These are phyloP conservation scores for Hericium coralloides DNA, from an alignment of 768 basidiomycete species.

Conservation along the genomic window DNA sequence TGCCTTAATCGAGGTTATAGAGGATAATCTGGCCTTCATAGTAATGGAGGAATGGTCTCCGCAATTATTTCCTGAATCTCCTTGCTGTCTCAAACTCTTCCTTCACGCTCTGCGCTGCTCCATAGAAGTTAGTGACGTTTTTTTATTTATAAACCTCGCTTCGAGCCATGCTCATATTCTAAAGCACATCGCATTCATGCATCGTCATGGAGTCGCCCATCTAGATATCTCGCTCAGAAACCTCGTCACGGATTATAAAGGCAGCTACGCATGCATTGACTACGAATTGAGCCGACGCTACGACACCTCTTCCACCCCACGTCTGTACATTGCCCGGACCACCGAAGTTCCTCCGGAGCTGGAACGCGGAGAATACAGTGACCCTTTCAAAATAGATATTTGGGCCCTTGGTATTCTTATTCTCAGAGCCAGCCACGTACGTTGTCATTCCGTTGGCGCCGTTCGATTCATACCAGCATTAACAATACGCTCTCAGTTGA, in stretches of 20 bases:
- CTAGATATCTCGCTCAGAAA: conserved; percentile 59
- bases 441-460: background rate
- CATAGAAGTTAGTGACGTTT: conserved; percentile 43
- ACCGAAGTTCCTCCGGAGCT: conserved; percentile 70
- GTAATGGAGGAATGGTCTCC: conserved; percentile 80
- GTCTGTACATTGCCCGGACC: conserved; percentile 37
- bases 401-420: conserved; percentile 65
- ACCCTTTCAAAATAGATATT: conserved; percentile 67
- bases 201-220: conserved; percentile 54
- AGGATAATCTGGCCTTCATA: conserved; percentile 52
- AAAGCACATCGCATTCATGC: conserved; percentile 67
- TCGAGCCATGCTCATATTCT: background rate
- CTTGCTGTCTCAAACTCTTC: conserved; percentile 44
- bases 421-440: conserved; percentile 54
- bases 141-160: background rate
- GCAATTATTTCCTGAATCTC: conserved; percentile 41
- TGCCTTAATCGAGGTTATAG: conserved; percentile 45
- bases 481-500: background rate
- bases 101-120: conserved; percentile 53
- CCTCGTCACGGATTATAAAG: conserved; percentile 54
- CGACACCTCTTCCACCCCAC: conserved; percentile 27
- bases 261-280: conserved; percentile 66
- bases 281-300: conserved; percentile 59
- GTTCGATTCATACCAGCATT: background rate
- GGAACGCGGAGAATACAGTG: conserved; percentile 36